Percentiles rank a stretch among this genome's conserved stretches.
Conservation (phyloP, 2,329 filamentous ascomycete genomes). For the Verticillium isaacii region DNA sequence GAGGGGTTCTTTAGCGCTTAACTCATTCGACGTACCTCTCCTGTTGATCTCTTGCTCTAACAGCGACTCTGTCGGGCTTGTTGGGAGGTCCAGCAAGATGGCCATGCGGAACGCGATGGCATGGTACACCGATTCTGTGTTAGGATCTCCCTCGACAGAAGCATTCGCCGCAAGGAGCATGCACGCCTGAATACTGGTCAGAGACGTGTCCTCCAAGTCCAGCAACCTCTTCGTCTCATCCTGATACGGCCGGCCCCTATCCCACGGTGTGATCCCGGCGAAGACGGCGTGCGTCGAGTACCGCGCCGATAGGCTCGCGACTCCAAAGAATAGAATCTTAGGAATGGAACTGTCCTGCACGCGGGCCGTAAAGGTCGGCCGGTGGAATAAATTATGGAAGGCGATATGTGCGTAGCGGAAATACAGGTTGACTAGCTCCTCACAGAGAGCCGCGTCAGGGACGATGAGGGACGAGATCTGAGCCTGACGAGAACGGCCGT, state of each 20-base stretch:
- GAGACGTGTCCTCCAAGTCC: conserved; percentile 27
- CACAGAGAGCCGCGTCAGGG: conserved; percentile 10
- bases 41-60: conserved; percentile 29
- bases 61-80: conserved; percentile 16
- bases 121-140: conserved; percentile 32
- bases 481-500: neutral
- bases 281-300: conserved; percentile 15
- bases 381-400: conserved; percentile 28
- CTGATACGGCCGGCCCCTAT: conserved; percentile 15
- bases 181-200: conserved; percentile 32
- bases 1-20: too few relatives aligned
- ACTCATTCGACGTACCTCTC: conserved; percentile 14
- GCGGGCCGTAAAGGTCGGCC: conserved; percentile 18
- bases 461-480: conserved; percentile 4
- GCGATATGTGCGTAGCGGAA: conserved; percentile 26
- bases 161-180: conserved; percentile 29
- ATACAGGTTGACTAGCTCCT: conserved; percentile 25
- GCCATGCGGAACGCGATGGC: conserved; percentile 27
- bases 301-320: conserved; percentile 19
- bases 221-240: conserved; percentile 18
- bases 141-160: conserved; percentile 26
- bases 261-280: conserved; percentile 12
- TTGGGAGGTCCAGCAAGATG: conserved; percentile 27
- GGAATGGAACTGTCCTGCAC: conserved; percentile 15
- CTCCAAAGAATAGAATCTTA: conserved; percentile 17